Conservation (phyloP, 2,329 filamentous ascomycete species). For the Dendrostoma leiphaemia region DNA sequence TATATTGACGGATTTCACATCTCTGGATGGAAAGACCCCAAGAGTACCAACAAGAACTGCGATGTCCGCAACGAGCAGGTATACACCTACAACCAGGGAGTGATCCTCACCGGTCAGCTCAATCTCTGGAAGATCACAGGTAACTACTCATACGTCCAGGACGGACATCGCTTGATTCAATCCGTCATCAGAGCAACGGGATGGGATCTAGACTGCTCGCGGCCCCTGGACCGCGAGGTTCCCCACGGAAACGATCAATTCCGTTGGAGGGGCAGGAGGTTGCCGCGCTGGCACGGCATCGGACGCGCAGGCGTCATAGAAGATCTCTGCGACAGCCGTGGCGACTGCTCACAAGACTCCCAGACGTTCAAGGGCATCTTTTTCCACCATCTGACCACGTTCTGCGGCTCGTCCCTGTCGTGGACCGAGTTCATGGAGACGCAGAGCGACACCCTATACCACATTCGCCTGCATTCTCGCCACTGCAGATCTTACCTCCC, state of each 20-base stretch:
- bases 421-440: conserved; percentile 22
- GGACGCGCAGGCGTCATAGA: conserved; percentile 80
- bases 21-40: conserved; percentile 56
- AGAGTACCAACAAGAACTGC: conserved; percentile 68
- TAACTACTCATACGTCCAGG: conserved; percentile 66
- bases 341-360: conserved; percentile 74
- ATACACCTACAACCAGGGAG: conserved; percentile 95
- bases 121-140: conserved; percentile 79
- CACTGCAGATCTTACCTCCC: conserved; percentile 8
- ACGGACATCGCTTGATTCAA: conserved; percentile 75
- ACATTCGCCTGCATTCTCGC: conserved; percentile 16
- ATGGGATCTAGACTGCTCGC: conserved; percentile 53
- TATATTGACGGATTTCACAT: conserved; percentile 92
- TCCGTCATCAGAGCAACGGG: conserved; percentile 77
- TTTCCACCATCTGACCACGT: conserved; percentile 81
- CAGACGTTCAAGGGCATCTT: conserved; percentile 96
- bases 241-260: conserved; percentile 18
- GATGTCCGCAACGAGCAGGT: conserved; percentile 84
- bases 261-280: conserved; percentile 30
- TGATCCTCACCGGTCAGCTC: conserved; percentile 77
- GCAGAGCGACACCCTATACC: conserved; percentile 15
- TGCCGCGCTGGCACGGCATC: conserved; percentile 68
- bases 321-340: conserved; percentile 75
- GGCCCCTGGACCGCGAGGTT: conserved; percentile 37
- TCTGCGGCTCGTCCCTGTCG: conserved; percentile 66